Base-by-base conservation (phyloP, 208 protist genomes). In the Angomonas deanei region DNA sequence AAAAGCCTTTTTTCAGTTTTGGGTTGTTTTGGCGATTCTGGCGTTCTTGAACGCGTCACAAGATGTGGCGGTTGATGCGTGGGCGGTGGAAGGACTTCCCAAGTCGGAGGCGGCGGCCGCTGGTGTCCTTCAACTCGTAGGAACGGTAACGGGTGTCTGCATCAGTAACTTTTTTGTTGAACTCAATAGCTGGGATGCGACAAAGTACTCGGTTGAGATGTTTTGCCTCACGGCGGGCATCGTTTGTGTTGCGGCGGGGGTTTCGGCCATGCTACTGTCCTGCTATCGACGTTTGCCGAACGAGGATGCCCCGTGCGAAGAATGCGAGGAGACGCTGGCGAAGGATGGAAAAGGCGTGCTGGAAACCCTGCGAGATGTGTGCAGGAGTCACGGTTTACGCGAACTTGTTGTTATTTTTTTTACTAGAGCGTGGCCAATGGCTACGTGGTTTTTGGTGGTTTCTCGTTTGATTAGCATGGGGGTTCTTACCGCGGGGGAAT, bases 51-150 rank as follows among this genome's bases (percentile, higher is more conserved):
- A 67, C 33, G 72, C 76, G 30, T 78, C 76, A 3, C 76, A 83
- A 39, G 76, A 83, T 42, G 64, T 83, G 34, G 72, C 76, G 21
- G 72, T 83, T 10, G 76, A 83, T 57, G 76, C 70, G 53, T 83
- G 76, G 76, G 68, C 60, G 23, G 67, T 72, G 42, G 67, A 72
- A 53, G 67, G 67, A 1, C 50, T 72, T 8, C 33, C 52, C 23
- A 24, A 15, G 21, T 4, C 26, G 30, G 28, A 54, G 11, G 60
- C 49, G 11, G 34, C 52, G 17, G 31, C 59, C 3, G 58, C 50
- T 13, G 66, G 66, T 27, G 34, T 55, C 21, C 59, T 71, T 0
- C 66, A 71, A 50, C 49, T 71, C 5, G 58, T 65, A 17, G 66
- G 66, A 28, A 54, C 62, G 28, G 42, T 46, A 8, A 55, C n/a